Conservation (phyloP, 768 basidiomycete species). For the Floccularia luteovirens region DNA sequence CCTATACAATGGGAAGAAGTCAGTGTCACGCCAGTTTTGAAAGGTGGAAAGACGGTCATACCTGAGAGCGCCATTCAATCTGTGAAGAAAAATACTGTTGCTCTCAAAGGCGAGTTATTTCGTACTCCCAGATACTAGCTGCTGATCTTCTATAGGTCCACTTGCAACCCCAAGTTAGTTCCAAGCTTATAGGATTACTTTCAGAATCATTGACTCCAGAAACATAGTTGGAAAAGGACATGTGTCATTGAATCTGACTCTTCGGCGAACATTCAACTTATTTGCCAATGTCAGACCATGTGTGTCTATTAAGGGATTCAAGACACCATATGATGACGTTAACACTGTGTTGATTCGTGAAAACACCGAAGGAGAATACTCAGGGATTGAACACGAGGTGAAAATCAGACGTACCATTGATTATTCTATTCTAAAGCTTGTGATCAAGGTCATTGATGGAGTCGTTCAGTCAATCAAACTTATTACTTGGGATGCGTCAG, state of each 20-base stretch:
- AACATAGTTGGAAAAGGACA: conserved; percentile 92
- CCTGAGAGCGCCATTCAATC: conserved; percentile 87
- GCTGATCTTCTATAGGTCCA: conserved; percentile 49
- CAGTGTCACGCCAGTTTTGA: conserved; percentile 88
- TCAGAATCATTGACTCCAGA: conserved; percentile 5
- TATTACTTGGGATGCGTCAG: conserved; percentile 98
- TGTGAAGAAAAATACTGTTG: conserved; percentile 95
- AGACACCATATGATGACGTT: conserved; percentile 97
- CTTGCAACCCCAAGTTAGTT: conserved; percentile 92
- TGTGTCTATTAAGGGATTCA: conserved; percentile 91
- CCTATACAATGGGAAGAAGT: conserved; percentile 99
- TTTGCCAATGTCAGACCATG: conserved; percentile 99
- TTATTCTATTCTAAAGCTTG: conserved; percentile 6
- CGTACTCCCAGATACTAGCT: conserved; percentile 3
- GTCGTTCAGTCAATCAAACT: conserved; percentile 99
- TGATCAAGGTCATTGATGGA: conserved; percentile 79
- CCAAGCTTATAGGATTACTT: conserved; percentile 2
- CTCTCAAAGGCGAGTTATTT: conserved; percentile 73
- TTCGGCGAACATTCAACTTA: conserved; percentile 95
- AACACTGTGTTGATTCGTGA: conserved; percentile 98
- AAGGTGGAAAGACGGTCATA: conserved; percentile 95
- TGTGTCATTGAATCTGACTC: conserved; percentile 94
- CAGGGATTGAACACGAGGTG: conserved; percentile 98
- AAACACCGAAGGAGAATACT: conserved; percentile 99
- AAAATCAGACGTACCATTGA: conserved; percentile 7